Evolutionary conservation across 108 stramenopile species (phyloP), one percentile per base, ranked within the genome.

Genomic region (Cyclotella atomus): DNA sequence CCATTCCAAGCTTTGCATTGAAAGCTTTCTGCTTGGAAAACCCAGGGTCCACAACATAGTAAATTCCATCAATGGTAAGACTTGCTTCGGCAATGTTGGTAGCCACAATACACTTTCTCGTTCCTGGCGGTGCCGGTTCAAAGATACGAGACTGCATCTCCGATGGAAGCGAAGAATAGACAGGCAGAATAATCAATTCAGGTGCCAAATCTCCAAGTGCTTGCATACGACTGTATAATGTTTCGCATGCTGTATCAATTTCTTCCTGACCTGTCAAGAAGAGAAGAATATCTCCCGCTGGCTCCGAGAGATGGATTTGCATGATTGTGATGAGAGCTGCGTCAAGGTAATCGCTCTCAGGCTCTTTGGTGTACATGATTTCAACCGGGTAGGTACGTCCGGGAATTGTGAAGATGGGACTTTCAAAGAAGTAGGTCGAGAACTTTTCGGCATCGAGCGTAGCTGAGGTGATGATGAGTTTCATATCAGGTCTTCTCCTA

Each of bases 21-120:
- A 92, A 99, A 20, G 94, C 98, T 71, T 98, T 99, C 55, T 97
- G 96, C 75, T 98, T 99, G 35, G 88, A 90, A 70, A 99, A 98
- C 2, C 99, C 99, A 52, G 99, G 99, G 85, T 99, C 99, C 25
- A 99, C 94, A 10, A 99, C 99, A 70, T 99, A 99, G 81, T 97
- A 98, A 65, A 99, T 98, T 3, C 99, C 99, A 81, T 99, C 99
- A 73, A 99, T 98, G 29, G 99, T 99, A 61, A 99, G 73, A 7
- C 97, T 97, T 9, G 99, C 98, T 80, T 99, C 99, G 20, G 99
- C 99, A 74, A 99, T 99, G 70, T 99, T 99, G 19, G 98, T 99
- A 19, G 99, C 98, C 10, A 99, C 95, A 1, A 99, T 87, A 63
- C 91, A 93, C 77, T 98, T 99, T 35, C 99, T 90, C 3, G 96